phyloP scores from a whole-genome alignment of 225 moss, liverwort and hornwort species.

The Bryoerythrophyllum caledonicum region DNA sequence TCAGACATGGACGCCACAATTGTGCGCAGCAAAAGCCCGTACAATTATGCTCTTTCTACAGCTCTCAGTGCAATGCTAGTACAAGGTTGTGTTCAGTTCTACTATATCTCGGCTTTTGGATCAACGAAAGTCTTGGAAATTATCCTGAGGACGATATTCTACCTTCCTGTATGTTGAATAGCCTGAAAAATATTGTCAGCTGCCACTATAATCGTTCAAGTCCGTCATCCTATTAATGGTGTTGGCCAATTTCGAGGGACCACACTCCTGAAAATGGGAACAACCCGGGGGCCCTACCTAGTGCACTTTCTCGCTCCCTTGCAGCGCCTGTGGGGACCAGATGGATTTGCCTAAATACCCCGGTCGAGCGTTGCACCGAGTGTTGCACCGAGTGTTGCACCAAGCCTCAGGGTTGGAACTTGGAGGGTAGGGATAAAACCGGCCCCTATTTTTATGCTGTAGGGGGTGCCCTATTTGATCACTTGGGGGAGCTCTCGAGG shows the following conservation, averaged over 20 bases:
- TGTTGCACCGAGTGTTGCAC: no score
- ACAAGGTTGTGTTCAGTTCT: neutral
- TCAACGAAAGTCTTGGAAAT: neutral
- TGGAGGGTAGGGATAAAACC: no score
- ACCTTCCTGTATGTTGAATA: neutral
- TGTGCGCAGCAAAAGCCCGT: neutral
- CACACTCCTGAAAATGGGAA: neutral
- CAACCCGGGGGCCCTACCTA: neutral
- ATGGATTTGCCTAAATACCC: no score
- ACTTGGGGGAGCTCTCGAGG: no score
- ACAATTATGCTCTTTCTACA: neutral
- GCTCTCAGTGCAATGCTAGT: neutral
- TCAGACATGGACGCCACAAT: neutral
- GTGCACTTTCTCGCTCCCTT: no score
- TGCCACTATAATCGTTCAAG: neutral
- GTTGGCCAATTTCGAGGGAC: neutral
- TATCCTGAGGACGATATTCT: neutral
- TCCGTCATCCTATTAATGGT: neutral
- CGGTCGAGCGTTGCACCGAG: no score
- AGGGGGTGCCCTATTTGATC: no score
- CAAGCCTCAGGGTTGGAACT: no score
- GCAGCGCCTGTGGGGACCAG: no score
- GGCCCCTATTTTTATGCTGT: no score
- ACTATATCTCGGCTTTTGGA: neutral
- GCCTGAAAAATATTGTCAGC: neutral